Base-by-base conservation (phyloP, 768 basidiomycete genomes). In the Boletellus ananiceps region DNA sequence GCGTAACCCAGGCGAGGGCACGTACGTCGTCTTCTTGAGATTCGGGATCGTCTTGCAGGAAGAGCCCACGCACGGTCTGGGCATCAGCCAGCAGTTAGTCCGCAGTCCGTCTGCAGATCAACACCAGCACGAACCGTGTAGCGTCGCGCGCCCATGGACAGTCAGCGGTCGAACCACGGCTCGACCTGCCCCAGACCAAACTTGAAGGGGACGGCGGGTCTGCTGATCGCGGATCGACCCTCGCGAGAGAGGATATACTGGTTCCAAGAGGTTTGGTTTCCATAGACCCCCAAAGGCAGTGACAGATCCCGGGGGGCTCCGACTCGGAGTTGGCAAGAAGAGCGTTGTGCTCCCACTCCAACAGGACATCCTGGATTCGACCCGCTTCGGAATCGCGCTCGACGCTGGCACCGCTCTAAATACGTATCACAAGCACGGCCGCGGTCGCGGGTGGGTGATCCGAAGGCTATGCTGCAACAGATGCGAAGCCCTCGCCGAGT, bases 41-140 rank as follows among this genome's bases (percentile, higher is more conserved):
- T 41, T 57, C 52, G 1, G 51, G 50, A 49, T 64, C 59, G 16
- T 52, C 54, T 46, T 64, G 62, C 12, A 59, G 37, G 44, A 64
- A 64, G 29, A 49, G 3, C 29, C 51, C 59, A 1, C 8, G 33
- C 25, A 54, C 5, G 6, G 45, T 47, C 59, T 64, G 34, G 38
- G 18, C 3, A 33, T 40, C 6, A 12, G 32, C 34, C 15, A 9
- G 27, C 15, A 9, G 27, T 44, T 37, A 34, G 27, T 15, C 9
- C 12, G 16, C 7, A 8, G n/a, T 33, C 41, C 23, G 23, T 25
- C 23, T 25, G 23, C 23, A 25, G 23, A 25, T 25, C 23, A 25
- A 15, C 15, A 48, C 49, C 18, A n/a, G 34, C 3, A 53, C 60
- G 50, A 29, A 61, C 61, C 5, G 50, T 50, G 34, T 63, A 61